Percentiles rank a stretch among this genome's conserved stretches.
These are phyloP conservation scores for Botrytis tulipae DNA, from an alignment of 2,329 filamentous ascomycete genomes.

Conservation along the genomic window DNA sequence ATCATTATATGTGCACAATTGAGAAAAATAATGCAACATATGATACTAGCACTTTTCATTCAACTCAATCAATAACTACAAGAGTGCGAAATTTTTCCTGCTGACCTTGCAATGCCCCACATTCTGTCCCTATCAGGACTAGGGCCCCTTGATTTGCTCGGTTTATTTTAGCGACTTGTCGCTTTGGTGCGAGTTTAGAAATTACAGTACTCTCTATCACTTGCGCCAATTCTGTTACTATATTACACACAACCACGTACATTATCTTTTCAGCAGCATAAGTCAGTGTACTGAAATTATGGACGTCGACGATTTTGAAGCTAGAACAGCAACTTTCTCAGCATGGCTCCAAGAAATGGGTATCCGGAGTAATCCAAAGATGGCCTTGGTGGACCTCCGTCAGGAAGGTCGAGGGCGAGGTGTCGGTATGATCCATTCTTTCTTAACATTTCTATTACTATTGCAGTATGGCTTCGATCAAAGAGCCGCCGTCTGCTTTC, in stretches of 20 bases:
- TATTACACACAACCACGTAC: slow-evolving; percentile 15
- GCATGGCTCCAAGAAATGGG: slow-evolving; percentile 55
- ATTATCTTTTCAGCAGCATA: background rate
- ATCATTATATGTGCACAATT: slow-evolving; percentile 3
- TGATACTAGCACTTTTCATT: background rate
- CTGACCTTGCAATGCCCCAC: slow-evolving; percentile 15
- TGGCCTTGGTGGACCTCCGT: slow-evolving; percentile 57
- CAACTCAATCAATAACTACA: slow-evolving; percentile 1
- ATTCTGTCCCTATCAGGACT: slow-evolving; percentile 5
- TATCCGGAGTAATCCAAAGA: slow-evolving; percentile 56
- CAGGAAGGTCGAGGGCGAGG: slow-evolving; percentile 57
- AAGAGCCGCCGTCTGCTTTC: background rate
- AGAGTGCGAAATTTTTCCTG: slow-evolving; percentile 22
- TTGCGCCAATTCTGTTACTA: slow-evolving; percentile 11
- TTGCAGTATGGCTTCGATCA: slow-evolving; percentile 46
- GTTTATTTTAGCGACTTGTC: slow-evolving; percentile 21
- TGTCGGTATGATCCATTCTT: slow-evolving; percentile 52
- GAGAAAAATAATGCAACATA: background rate
- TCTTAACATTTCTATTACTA: slow-evolving; percentile 11
- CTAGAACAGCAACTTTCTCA: slow-evolving; percentile 51
- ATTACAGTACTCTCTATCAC: background rate
- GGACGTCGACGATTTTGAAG: slow-evolving; percentile 43
- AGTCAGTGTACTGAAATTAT: slow-evolving; percentile 24
- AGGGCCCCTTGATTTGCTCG: slow-evolving; percentile 20
- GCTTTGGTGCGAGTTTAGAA: slow-evolving; percentile 20